These are phyloP conservation scores for Gossypium anomalum DNA, from an alignment of 345 rosid genomes.

Conservation along the genomic window DNA sequence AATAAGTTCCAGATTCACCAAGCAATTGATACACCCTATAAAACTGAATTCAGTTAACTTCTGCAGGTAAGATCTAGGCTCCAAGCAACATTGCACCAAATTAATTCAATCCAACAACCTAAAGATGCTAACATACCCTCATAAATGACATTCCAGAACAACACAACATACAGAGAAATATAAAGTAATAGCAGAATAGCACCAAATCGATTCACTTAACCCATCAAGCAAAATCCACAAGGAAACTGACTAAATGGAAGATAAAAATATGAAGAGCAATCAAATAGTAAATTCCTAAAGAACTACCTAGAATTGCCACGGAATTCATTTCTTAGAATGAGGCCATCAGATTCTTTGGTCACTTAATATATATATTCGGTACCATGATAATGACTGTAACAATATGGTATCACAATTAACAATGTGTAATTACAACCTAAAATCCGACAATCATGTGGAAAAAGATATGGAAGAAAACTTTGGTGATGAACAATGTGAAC, in stretches of 20 bases:
- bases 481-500: neutral
- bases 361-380: neutral
- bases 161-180: neutral
- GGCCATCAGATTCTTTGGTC: constrained; percentile 4
- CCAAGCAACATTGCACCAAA: constrained; percentile 1
- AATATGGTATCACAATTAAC: neutral
- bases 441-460: neutral
- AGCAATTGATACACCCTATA: constrained; percentile 84
- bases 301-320: neutral
- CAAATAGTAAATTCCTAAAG: neutral
- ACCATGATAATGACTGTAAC: neutral
- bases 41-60: constrained; percentile 2
- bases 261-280: neutral
- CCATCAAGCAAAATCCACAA: too few relatives aligned
- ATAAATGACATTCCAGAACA: neutral
- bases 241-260: neutral
- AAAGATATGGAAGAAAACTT: neutral
- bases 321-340: neutral
- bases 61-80: neutral
- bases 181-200: neutral
- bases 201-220: too few relatives aligned
- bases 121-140: neutral
- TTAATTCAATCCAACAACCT: neutral
- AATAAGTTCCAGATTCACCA: constrained; percentile 89
- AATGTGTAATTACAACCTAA: neutral